Evolutionary conservation across 768 basidiomycete species (phyloP).

Genomic region (Piloderma croceum): DNA sequence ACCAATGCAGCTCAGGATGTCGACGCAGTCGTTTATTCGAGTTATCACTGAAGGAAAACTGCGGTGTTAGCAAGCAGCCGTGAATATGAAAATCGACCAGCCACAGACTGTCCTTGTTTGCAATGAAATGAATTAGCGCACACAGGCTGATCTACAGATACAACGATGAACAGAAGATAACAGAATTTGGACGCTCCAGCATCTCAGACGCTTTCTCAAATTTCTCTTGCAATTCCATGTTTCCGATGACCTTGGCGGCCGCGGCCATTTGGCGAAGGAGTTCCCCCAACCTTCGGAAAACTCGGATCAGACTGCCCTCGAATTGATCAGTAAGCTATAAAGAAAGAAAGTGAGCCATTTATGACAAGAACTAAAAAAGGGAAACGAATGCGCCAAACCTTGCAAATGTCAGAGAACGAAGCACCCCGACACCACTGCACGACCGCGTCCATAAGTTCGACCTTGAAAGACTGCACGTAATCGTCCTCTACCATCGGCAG

Average conservation of each 20-base stretch:
- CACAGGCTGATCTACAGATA: constrained; percentile 50
- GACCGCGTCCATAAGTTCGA: constrained; percentile 97
- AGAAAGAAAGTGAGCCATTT: constrained; percentile 3
- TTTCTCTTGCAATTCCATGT: constrained; percentile 87
- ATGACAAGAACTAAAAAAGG: background rate
- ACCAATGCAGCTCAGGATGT: too few species aligned
- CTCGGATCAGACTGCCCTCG: constrained; percentile 93
- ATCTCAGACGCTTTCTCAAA: constrained; percentile 89
- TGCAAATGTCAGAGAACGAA: constrained; percentile 93
- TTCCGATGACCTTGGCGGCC: constrained; percentile 95
- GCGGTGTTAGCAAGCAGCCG: too few species aligned
- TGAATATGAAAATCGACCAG: too few species aligned
- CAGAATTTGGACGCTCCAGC: constrained; percentile 90
- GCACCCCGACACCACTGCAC: constrained; percentile 98
- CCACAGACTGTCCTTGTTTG: too few species aligned
- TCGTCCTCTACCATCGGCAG: constrained; percentile 86
- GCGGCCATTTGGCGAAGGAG: constrained; percentile 93
- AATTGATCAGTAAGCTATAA: constrained; percentile 96
- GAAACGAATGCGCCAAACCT: constrained; percentile 44
- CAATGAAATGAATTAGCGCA: too few species aligned
- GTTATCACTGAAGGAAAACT: too few species aligned
- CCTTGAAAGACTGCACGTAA: constrained; percentile 95
- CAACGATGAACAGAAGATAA: constrained; percentile 85
- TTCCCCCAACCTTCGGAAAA: constrained; percentile 91
- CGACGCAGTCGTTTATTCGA: too few species aligned